Evolutionary conservation across 2,329 filamentous ascomycete species (phyloP), one percentile per base, ranked within the genome.

Genomic region (Xylariaceae sp.): DNA sequence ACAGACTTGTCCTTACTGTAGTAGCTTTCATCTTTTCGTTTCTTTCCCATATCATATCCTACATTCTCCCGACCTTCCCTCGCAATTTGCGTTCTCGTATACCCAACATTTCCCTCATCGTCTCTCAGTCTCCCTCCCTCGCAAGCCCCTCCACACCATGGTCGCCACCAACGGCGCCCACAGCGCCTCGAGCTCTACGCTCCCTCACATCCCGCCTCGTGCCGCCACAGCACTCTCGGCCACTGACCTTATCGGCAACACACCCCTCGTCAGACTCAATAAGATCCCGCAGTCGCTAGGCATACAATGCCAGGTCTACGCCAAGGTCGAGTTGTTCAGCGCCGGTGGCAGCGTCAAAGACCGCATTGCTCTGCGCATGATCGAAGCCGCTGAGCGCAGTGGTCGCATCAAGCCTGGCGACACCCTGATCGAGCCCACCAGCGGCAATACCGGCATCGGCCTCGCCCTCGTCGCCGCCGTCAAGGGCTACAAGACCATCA

Each of bases 401-500:
- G 94, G 94, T 41, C 85, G 92, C 58, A 96, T 99, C 73, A 96
- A 94, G 79, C 94, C 94, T 27, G 94, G 92, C 49, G 91, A 97
- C 72, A 97, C 90, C 45, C 75, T 99, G 64, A 99, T 99, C 66
- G 94, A 99, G 79, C 94, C 94, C 10, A 99, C 94, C 42, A 96
- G 90, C 65, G 94, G 94, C 48, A 99, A 99, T 70, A 99, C 94
- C 76, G 94, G 94, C 58, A 99, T 99, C 58, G 94, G 94, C 18
- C 79, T 99, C 38, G 94, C 94, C 27, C 83, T 99, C 32, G 92
- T 97, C 15, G 92, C 83, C 50, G 94, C 94, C 14, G 88, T 99
- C 65, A 97, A 96, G 76, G 92, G 91, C 58, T 99, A 97, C 79
- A 92, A 92, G 72, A 95, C 91, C 38, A 97, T 99, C 72, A 99